These are phyloP conservation scores for Lasiosphaeria miniovina DNA, from an alignment of 495 filamentous ascomycete species.

Conservation along the genomic window DNA sequence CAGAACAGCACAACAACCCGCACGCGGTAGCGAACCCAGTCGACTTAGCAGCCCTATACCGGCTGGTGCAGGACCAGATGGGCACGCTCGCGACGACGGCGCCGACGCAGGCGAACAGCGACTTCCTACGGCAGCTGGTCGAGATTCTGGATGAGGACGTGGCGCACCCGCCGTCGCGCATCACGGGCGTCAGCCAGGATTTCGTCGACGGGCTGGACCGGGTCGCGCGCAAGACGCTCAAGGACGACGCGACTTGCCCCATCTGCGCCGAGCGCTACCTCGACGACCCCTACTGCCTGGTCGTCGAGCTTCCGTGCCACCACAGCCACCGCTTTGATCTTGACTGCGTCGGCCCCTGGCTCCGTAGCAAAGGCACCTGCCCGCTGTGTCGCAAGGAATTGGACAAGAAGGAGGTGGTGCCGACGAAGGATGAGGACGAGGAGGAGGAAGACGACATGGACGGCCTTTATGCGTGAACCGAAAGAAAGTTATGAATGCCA, in stretches of 20 bases:
- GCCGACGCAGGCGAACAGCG: constrained; percentile 59
- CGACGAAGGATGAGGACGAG: constrained; percentile 44
- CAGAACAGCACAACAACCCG: constrained; percentile 49
- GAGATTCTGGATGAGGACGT: constrained; percentile 59
- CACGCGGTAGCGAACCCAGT: constrained; percentile 69
- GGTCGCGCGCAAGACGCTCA: constrained; percentile 66
- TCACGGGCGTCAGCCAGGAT: constrained; percentile 73
- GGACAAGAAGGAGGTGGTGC: constrained; percentile 60
- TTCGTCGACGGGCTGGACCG: constrained; percentile 81
- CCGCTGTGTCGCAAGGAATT: constrained; percentile 81
- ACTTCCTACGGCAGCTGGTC: constrained; percentile 60
- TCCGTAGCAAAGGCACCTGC: constrained; percentile 83
- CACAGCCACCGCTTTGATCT: constrained; percentile 81
- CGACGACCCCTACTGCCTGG: constrained; percentile 75
- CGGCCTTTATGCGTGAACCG: constrained; percentile 65
- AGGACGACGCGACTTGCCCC: constrained; percentile 67
- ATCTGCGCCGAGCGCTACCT: constrained; percentile 84
- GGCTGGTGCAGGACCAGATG: constrained; percentile 50
- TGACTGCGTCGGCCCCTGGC: constrained; percentile 92
- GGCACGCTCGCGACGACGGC: constrained; percentile 41
- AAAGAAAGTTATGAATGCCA: too few relatives aligned
- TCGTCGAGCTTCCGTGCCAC: constrained; percentile 85
- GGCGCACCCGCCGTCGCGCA: constrained; percentile 60
- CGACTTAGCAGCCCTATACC: constrained; percentile 63
- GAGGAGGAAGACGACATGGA: constrained; percentile 68